Evolutionary conservation across 345 rosid species (phyloP).

Genomic region (Citrus reticulata): DNA sequence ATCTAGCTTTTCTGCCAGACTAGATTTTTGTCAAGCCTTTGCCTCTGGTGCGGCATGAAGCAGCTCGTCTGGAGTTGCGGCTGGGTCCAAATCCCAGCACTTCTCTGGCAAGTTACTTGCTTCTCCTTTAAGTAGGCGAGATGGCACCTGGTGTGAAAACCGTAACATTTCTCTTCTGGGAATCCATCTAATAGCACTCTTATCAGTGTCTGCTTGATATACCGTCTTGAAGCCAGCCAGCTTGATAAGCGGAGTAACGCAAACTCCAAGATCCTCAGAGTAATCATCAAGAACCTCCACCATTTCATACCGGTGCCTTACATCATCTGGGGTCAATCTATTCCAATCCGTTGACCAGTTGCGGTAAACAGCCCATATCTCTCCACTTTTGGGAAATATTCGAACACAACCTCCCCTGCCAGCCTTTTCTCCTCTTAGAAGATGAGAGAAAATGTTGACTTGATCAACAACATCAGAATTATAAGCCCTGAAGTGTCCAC

Average conservation of each 20-base stretch:
- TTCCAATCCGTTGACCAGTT: slow-evolving; percentile 92
- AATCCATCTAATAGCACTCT: slow-evolving; percentile 74
- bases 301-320: slow-evolving; percentile 94
- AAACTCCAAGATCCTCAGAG: slow-evolving; percentile 87
- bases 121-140: slow-evolving; percentile 76
- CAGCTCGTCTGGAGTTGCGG: slow-evolving; percentile 95
- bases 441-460: slow-evolving; percentile 91
- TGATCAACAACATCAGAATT: slow-evolving; percentile 80
- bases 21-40: slow-evolving; percentile 29
- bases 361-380: slow-evolving; percentile 90
- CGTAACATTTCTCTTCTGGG: slow-evolving; percentile 89
- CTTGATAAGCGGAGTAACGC: slow-evolving; percentile 71
- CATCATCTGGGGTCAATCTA: slow-evolving; percentile 71
- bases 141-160: slow-evolving; percentile 90
- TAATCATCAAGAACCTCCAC: slow-evolving; percentile 92
- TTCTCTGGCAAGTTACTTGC: slow-evolving; percentile 54
- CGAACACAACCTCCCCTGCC: slow-evolving; percentile 97
- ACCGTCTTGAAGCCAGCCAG: slow-evolving; percentile 85
- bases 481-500: slow-evolving; percentile 92
- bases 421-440: slow-evolving; percentile 76
- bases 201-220: slow-evolving; percentile 52
- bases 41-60: slow-evolving; percentile 52
- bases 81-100: slow-evolving; percentile 98
- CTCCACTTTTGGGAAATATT: slow-evolving; percentile 88
- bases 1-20: slow-evolving; percentile 20